A percentile compares a stretch with the other conserved stretches of the same genome.
These are phyloP conservation scores for Suhomyces bokatorum DNA, from an alignment of 1,139 yeast species.

Conservation along the genomic window DNA sequence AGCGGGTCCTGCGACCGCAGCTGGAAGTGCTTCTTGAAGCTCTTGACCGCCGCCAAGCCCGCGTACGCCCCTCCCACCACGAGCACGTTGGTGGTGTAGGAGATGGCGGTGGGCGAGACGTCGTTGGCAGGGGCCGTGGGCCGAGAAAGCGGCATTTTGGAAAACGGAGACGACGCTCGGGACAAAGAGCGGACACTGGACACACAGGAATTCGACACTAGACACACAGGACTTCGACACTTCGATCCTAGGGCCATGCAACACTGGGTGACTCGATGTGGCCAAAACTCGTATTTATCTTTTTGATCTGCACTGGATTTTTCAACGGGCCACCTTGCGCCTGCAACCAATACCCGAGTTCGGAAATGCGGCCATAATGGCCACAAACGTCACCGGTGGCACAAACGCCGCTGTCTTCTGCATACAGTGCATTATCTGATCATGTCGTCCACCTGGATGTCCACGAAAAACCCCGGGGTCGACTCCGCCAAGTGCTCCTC, in stretches of 20 bases:
- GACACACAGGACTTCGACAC: no score
- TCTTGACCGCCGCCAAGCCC: conserved; percentile 46
- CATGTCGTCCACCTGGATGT: conserved; percentile 3
- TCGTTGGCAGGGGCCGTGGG: conserved; percentile 4
- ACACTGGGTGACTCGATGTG: no score
- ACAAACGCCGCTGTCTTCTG: no score
- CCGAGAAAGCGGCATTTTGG: conserved; percentile 11
- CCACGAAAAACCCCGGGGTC: no score
- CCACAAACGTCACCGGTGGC: no score
- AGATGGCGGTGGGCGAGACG: conserved; percentile 3
- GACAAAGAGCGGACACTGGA: no score
- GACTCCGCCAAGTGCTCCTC: no score
- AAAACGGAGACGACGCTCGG: no score
- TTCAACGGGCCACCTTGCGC: background rate
- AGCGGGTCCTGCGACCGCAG: conserved; percentile 15
- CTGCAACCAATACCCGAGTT: conserved; percentile 10
- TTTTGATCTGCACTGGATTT: conserved; percentile 5
- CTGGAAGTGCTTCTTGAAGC: conserved; percentile 33
- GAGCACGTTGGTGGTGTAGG: conserved; percentile 31
- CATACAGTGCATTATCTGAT: conserved; percentile 8
- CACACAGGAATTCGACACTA: no score
- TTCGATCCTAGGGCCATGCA: no score
- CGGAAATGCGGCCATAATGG: conserved; percentile 1
- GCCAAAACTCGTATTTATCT: conserved; percentile 3
- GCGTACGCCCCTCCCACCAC: conserved; percentile 56